phyloP scores from a whole-genome alignment of 495 filamentous ascomycete genomes.

The Aspergillus coremiiformis region DNA sequence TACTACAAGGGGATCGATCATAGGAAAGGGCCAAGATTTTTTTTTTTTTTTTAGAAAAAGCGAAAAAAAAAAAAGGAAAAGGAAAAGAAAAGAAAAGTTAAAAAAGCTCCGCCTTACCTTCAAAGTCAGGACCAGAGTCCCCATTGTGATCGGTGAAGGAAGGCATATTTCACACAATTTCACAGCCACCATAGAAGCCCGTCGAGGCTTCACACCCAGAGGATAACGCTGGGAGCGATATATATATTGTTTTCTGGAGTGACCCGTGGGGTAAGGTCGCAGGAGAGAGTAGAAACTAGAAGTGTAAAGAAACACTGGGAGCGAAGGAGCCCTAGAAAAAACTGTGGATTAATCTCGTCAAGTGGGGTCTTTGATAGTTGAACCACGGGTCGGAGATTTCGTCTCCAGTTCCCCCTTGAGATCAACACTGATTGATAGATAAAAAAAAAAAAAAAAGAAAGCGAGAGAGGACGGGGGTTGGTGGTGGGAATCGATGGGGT shows the following conservation, averaged over 20 bases:
- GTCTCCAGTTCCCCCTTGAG: not conserved
- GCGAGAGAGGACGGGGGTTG: not conserved
- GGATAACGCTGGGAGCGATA: not conserved
- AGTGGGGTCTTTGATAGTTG: not conserved
- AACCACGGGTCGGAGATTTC: not conserved
- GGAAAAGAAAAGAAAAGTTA: constrained; percentile 1
- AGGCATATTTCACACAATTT: constrained; percentile 21
- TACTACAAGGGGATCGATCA: constrained; percentile 15
- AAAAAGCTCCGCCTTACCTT: constrained; percentile 28
- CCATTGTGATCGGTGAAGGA: constrained; percentile 28
- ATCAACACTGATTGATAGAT: no score
- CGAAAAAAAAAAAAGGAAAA: no score
- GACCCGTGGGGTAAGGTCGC: not conserved
- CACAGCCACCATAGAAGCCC: not conserved
- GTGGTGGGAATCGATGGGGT: no score
- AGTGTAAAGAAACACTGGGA: not conserved
- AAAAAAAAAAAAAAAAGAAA: no score
- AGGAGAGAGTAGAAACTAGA: no score
- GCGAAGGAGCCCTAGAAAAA: not conserved
- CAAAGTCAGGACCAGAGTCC: constrained; percentile 21
- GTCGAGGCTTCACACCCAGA: not conserved
- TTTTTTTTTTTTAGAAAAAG: no score
- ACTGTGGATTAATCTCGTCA: not conserved
- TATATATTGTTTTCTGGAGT: not conserved
- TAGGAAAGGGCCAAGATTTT: constrained; percentile 4